Evolutionary conservation across 306 rosid species (phyloP).

Genomic region (Vigna reflexopilosa): DNA sequence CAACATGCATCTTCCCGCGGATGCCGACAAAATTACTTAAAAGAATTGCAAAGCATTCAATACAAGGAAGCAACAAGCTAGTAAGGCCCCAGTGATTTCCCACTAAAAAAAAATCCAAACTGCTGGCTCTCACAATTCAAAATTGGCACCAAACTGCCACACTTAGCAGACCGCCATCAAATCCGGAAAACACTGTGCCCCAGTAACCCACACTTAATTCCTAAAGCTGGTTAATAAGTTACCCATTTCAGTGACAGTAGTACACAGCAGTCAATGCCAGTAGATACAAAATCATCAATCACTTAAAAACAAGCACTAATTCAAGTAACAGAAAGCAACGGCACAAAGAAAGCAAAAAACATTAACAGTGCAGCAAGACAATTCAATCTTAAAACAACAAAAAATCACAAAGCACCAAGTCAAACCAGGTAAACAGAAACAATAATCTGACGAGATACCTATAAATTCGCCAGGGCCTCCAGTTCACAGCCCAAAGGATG

Average conservation of each 20-base stretch:
- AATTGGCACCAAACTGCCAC: background rate
- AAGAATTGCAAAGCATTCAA: background rate
- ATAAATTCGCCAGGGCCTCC: conserved; percentile 99
- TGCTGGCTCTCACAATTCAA: background rate
- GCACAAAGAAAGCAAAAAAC: conserved; percentile 24
- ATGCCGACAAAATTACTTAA: conserved; percentile 24
- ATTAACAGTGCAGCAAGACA: background rate
- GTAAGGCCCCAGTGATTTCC: background rate
- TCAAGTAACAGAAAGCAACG: conserved; percentile 29
- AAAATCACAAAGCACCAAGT: conserved; percentile 1
- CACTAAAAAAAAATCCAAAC: background rate
- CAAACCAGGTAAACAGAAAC: background rate
- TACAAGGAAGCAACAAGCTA: conserved; percentile 10
- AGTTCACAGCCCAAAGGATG: conserved; percentile 93
- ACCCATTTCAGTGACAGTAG: background rate
- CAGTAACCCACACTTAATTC: background rate
- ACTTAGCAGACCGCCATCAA: background rate
- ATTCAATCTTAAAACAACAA: conserved; percentile 10
- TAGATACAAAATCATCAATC: background rate
- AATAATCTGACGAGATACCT: conserved; percentile 55
- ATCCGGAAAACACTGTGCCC: conserved; percentile 9
- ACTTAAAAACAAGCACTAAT: conserved; percentile 4
- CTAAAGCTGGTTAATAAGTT: background rate
- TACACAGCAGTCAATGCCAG: conserved; percentile 44
- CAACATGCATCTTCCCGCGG: background rate